phyloP scores from a whole-genome alignment of 441 rosid genomes.

The Pelargonium exstipulatum region DNA sequence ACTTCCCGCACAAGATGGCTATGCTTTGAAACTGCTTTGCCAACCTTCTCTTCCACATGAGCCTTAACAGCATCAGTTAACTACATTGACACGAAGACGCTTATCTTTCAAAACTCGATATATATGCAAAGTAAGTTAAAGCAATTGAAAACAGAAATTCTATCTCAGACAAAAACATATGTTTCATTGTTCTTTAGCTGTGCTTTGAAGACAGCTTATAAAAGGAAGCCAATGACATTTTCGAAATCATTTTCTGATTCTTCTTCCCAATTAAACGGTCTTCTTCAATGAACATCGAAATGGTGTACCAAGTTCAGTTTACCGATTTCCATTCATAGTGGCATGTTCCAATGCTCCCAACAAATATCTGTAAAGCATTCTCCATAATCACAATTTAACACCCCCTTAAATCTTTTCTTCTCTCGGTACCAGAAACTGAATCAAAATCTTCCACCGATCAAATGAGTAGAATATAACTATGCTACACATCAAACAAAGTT shows the following conservation, averaged over 20 bases:
- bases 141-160: not conserved
- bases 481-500: not conserved
- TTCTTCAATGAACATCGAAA: too few relatives aligned
- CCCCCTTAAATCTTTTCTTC: not conserved
- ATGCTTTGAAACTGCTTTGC: constrained; percentile 78
- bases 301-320: too few relatives aligned
- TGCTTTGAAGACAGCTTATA: too few relatives aligned
- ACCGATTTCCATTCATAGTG: too few relatives aligned
- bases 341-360: too few relatives aligned
- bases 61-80: constrained; percentile 57
- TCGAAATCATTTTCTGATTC: too few relatives aligned
- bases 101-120: not conserved
- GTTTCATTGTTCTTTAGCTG: too few relatives aligned
- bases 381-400: not conserved
- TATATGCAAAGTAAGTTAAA: not conserved
- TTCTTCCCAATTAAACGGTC: too few relatives aligned
- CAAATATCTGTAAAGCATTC: not conserved
- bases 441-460: not conserved
- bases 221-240: too few relatives aligned
- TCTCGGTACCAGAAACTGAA: not conserved
- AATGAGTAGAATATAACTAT: not conserved
- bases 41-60: constrained; percentile 80
- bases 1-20: constrained; percentile 82
- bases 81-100: constrained; percentile 29
- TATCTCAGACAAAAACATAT: not conserved